These are phyloP conservation scores for Mucor mucedo DNA, from an alignment of 371 early-diverging fungal species.

Conservation along the genomic window DNA sequence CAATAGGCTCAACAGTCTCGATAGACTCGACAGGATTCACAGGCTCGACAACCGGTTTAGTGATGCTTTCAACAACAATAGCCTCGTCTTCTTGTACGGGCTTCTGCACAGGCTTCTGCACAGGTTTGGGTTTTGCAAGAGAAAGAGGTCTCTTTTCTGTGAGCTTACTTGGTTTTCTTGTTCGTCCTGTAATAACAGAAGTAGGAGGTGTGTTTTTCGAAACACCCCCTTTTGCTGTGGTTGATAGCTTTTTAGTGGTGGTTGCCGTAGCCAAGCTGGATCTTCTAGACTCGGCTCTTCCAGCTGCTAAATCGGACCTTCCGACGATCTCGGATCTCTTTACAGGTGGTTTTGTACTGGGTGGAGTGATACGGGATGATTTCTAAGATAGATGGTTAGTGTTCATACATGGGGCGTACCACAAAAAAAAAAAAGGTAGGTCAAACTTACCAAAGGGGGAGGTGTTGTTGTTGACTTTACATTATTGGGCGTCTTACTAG, in stretches of 20 bases:
- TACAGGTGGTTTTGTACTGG: neutral
- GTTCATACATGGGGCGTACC: no score
- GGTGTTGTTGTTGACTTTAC: neutral
- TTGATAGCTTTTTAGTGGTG: slow-evolving; percentile 14
- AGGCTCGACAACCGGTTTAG: neutral
- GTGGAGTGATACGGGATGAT: neutral
- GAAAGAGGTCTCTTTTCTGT: slow-evolving; percentile 17
- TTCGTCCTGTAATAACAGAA: slow-evolving; percentile 33
- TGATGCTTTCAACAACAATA: neutral
- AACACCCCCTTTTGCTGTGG: slow-evolving; percentile 28
- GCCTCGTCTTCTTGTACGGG: slow-evolving; percentile 4
- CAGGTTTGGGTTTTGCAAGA: neutral
- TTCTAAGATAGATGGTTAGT: neutral
- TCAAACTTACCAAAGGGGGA: neutral
- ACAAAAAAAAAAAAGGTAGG: neutral
- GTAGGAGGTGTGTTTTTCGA: slow-evolving; percentile 33
- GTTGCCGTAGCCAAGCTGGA: slow-evolving; percentile 3
- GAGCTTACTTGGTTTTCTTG: slow-evolving; percentile 28
- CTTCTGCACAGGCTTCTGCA: no score
- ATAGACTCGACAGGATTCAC: neutral
- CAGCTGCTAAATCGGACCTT: neutral
- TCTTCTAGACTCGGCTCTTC: neutral
- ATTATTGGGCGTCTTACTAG: slow-evolving; percentile 1
- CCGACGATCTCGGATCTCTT: neutral
- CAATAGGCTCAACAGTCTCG: no score